Conservation (phyloP, 768 basidiomycete genomes). For the Boletales sp. region DNA sequence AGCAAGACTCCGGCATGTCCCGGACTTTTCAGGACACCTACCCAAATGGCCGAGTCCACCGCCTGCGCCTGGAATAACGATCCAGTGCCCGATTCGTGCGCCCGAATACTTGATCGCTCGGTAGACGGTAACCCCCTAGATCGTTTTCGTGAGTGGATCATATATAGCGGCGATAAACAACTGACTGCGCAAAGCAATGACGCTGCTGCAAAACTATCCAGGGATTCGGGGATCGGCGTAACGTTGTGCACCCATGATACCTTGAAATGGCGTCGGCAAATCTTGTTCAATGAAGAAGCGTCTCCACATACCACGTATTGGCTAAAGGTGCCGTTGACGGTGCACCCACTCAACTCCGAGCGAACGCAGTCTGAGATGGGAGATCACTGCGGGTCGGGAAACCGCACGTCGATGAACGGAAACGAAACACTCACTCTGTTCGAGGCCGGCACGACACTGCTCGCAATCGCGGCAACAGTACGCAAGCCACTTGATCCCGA, state of each 20-base stretch:
- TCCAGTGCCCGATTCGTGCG: slow-evolving; percentile 66
- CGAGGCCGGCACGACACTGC: slow-evolving; percentile 70
- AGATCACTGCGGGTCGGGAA: not conserved
- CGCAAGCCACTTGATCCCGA: slow-evolving; percentile 82
- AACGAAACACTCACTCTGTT: slow-evolving; percentile 52
- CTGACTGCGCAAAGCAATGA: slow-evolving; percentile 74
- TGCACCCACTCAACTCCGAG: slow-evolving; percentile 64
- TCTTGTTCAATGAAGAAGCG: slow-evolving; percentile 3
- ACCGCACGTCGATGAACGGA: not conserved
- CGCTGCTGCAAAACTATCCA: slow-evolving; percentile 64
- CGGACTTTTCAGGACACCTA: slow-evolving; percentile 14
- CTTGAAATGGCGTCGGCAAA: slow-evolving; percentile 20
- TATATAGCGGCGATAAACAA: not conserved
- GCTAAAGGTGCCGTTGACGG: slow-evolving; percentile 73
- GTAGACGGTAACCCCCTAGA: slow-evolving; percentile 78
- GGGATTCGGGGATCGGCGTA: slow-evolving; percentile 71
- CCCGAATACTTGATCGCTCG: slow-evolving; percentile 76
- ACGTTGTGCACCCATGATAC: slow-evolving; percentile 71
- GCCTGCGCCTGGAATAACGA: slow-evolving; percentile 75
- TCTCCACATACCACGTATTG: slow-evolving; percentile 51
- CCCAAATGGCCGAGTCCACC: slow-evolving; percentile 83
- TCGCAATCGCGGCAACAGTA: slow-evolving; percentile 74
- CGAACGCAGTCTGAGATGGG: slow-evolving; percentile 50
- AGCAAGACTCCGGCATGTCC: not conserved
- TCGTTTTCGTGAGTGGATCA: not conserved